A percentile compares a stretch with the other conserved stretches of the same genome.
phyloP scores from a whole-genome alignment of 73 alveolate species.

The Tetrahymena elliotti region DNA sequence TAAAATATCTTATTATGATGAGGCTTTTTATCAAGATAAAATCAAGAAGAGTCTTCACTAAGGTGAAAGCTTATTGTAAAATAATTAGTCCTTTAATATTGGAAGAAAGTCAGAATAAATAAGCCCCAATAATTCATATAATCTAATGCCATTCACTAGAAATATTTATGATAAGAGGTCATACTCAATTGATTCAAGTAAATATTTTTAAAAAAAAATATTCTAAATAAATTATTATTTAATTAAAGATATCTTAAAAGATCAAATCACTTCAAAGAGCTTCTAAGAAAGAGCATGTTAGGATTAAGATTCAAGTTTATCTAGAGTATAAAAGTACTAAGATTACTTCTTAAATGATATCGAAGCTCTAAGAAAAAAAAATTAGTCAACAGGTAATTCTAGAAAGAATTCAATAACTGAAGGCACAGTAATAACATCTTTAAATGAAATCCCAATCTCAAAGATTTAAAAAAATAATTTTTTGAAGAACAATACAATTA shows the following conservation, averaged over 20 bases:
- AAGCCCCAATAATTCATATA: neutral
- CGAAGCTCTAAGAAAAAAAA: neutral
- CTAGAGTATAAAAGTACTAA: neutral
- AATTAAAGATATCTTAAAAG: neutral
- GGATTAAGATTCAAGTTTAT: neutral
- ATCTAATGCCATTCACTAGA: neutral
- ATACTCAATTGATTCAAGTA: neutral
- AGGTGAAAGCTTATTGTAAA: neutral
- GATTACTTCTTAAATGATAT: neutral
- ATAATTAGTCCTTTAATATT: neutral
- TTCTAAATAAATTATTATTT: neutral
- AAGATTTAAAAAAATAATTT: neutral
- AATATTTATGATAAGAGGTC: neutral
- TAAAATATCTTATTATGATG: neutral
- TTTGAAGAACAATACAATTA: neutral
- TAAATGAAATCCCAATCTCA: neutral
- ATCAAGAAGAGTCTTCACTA: neutral
- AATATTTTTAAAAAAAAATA: neutral
- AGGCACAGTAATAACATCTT: neutral
- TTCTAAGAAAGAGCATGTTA: neutral
- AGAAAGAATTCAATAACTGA: neutral
- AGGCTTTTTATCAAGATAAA: neutral
- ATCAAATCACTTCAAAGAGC: neutral
- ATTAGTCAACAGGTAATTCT: neutral
- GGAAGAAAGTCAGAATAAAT: neutral